Base-by-base conservation (phyloP, 805 yeast species). In the Yamadazyma akitaensis region DNA sequence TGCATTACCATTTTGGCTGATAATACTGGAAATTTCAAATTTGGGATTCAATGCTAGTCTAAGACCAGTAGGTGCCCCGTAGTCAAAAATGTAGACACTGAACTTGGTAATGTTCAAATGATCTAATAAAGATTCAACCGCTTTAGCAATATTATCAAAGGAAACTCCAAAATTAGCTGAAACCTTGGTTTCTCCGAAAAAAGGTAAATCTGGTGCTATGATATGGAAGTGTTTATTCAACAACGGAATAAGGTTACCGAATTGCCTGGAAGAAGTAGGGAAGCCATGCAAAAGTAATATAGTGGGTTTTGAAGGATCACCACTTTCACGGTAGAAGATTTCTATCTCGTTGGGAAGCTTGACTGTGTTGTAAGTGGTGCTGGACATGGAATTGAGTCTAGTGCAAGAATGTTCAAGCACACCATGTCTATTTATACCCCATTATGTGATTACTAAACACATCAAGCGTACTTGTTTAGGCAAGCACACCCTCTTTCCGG, bases 141-240 rank as follows among this genome's bases (percentile, higher is more conserved):
- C 51, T 13, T 59, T 54, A 3, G 73, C 56, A 21, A 73, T 32
- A 26, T 50, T 57, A 4, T 54, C 69, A 51, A 73, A 73, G 9
- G 60, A 57, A 45, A 55, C 61, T n/a, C 49, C 44, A 46, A 55
- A 67, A 25, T 48, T 56, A 3, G 47, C 47, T 6, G 71, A 64
- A n/a, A 53, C 44, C 28, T 59, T 59, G 2, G 76, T 68, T 44
- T 56, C 61, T 2, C 77, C 77, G 51, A 57, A 72, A 8, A 73
- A 67, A 12, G 77, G 78, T n/a, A 73, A 50, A 51, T 73, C 78
- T 7, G 77, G 77, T 3, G 77, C 77, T 43, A 73, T 50, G 11
- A 73, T 59, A 43, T 66, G 74, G 49, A 58, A 73, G 17, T 64
- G 47, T 5, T 62, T 51, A 3, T 68, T 61, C 26, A 73, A 55